Conservation (phyloP, 257 asterid genomes). For the Lycium barbarum region DNA sequence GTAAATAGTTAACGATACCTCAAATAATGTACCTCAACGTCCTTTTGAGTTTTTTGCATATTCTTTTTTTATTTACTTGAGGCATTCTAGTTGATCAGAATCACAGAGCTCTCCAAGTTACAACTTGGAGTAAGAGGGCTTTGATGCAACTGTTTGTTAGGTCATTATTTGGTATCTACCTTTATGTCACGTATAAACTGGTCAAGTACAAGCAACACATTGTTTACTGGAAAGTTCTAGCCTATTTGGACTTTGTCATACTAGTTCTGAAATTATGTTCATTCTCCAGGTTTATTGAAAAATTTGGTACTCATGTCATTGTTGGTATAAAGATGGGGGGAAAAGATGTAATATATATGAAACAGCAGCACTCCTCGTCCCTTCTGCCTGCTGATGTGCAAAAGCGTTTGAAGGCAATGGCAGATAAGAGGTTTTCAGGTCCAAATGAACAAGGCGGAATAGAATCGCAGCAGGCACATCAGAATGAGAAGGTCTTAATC, state of each 20-base stretch:
- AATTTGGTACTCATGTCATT: constrained; percentile 90
- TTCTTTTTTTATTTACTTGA: constrained; percentile 7
- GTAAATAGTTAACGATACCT: constrained; percentile 2
- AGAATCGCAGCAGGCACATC: constrained; percentile 54
- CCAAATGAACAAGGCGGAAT: constrained; percentile 54
- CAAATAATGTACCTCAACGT: background rate
- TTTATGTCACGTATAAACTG: background rate
- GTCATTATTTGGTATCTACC: background rate
- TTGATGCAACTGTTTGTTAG: constrained; percentile 7
- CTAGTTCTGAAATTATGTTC: constrained; percentile 12
- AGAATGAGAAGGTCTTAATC: constrained; percentile 58
- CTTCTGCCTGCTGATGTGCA: constrained; percentile 89
- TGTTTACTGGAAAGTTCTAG: background rate
- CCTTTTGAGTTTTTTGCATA: background rate
- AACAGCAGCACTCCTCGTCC: constrained; percentile 93
- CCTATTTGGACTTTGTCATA: background rate
- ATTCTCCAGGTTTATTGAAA: constrained; percentile 79
- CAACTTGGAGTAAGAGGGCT: background rate
- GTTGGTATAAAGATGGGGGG: constrained; percentile 99
- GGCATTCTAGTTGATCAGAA: background rate
- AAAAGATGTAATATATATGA: constrained; percentile 85
- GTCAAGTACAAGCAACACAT: constrained; percentile 9
- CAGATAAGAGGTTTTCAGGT: constrained; percentile 88
- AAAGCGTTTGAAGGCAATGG: constrained; percentile 72
- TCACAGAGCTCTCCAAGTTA: constrained; percentile 16